Base-by-base conservation (phyloP, 164 flowering plant genomes). In the Aristolochia contorta region DNA sequence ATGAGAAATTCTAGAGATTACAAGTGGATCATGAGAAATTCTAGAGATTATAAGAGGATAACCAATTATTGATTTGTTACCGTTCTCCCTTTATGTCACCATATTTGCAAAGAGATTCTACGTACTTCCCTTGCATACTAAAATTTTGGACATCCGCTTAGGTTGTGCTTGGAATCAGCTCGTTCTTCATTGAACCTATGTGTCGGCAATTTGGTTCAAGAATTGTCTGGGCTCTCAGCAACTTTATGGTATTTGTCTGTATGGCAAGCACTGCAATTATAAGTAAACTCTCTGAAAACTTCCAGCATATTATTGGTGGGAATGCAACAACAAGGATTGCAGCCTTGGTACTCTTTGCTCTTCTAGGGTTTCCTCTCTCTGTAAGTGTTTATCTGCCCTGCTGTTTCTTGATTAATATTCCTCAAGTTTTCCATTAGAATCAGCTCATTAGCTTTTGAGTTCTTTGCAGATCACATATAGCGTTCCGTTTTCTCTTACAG, bases 81-180 rank as follows among this genome's bases (percentile, higher is more conserved):
- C 4, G 3, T 32, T 32, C 33, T 32, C 33, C 7, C 7, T 32
- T 7, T 32, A 3, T 3, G 3, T 37, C 12, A 37, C 43, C 43
- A 37, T 3, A 37, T 37, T 37, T 6, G 7, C 12, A 3, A 37
- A 3, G 43, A 37, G 43, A 37, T 27, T 27, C 33, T 37, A 37
- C 43, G 1, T 6, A 8, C 43, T 37, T 37, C 7, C 43, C 10
- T 37, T 24, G 16, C 16, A 27, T 55, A n/a, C 57, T 55, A 55
- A 55, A 15, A 16, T 49, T 69, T 58, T 21, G 43, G 43, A 7
- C 20, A 47, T 48, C 51, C 62, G 19, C 18, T 54, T 67, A 93
- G 99, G 91, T 93, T 67, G 88, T 93, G 74, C 92, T 93, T 69
- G 97, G 97, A 32, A 76, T 90, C 58, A 77, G 95, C 75, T 93